Evolutionary conservation across 164 flowering plant genomes (phyloP).

Genomic region (Santalum album): DNA sequence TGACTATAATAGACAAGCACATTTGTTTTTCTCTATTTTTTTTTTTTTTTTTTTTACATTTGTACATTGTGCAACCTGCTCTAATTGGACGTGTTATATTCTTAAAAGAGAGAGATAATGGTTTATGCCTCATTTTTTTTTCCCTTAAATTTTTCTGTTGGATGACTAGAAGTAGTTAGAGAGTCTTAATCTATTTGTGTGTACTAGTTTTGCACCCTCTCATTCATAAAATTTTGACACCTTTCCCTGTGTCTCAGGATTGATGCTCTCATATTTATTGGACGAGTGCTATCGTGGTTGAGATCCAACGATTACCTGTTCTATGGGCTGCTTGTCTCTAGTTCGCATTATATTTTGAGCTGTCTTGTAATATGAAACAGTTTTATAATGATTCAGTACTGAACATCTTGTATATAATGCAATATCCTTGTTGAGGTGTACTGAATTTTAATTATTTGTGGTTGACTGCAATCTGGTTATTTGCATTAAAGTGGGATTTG

Average conservation of each 20-base stretch:
- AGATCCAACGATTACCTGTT: conserved; percentile 13
- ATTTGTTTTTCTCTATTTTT: too few species aligned
- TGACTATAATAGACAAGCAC: too few species aligned
- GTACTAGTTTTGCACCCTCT: too few species aligned
- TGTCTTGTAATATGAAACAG: conserved; percentile 29
- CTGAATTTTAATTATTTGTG: conserved; percentile 5
- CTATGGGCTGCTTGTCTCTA: conserved; percentile 6
- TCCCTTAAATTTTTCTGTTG: too few species aligned
- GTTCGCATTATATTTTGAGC: conserved; percentile 25
- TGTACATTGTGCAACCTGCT: too few species aligned
- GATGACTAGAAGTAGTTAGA: too few species aligned
- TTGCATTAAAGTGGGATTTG: conserved; percentile 7
- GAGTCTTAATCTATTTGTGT: too few species aligned
- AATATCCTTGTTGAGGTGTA: conserved; percentile 18
- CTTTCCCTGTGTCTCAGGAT: conserved; percentile 12
- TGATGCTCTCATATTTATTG: conserved; percentile 16
- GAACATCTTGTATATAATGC: conserved; percentile 28
- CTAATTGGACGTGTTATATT: too few species aligned
- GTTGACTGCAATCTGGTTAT: conserved; percentile 13
- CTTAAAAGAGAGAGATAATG: too few species aligned
- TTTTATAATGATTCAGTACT: conserved; percentile 23
- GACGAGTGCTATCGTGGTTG: conserved; percentile 13
- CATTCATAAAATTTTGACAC: too few species aligned
- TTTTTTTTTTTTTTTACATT: too few species aligned
- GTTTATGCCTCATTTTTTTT: too few species aligned